Percentiles rank a stretch among this genome's conserved stretches.
Evolutionary conservation across 2,329 filamentous ascomycete genomes (phyloP).

Genomic region (Ophiostoma montium): DNA sequence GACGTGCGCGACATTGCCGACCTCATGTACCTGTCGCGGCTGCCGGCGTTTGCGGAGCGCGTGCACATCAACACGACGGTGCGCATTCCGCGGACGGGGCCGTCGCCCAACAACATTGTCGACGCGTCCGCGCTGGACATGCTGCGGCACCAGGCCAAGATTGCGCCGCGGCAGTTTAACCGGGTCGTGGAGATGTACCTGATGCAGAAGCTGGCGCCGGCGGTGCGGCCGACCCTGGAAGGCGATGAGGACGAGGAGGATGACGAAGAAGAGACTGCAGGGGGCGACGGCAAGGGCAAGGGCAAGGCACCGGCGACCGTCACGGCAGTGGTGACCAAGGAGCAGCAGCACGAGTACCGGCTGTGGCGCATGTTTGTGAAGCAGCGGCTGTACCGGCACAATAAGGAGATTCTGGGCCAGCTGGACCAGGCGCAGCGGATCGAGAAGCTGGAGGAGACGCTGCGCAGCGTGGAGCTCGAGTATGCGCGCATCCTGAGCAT

Average conservation of each 20-base stretch:
- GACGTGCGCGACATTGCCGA: conserved; percentile 66
- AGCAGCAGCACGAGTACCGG: conserved; percentile 47
- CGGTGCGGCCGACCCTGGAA: conserved; percentile 39
- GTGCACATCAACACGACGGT: conserved; percentile 41
- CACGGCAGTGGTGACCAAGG: conserved; percentile 28
- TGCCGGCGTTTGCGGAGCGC: conserved; percentile 38
- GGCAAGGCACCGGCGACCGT: conserved; percentile 8
- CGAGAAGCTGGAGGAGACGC: conserved; percentile 56
- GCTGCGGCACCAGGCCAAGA: conserved; percentile 51
- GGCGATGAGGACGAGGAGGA: conserved; percentile 19
- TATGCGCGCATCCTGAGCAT: conserved; percentile 51
- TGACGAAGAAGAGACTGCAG: not conserved
- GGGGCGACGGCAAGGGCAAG: conserved; percentile 16
- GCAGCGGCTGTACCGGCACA: conserved; percentile 61
- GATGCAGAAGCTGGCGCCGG: conserved; percentile 42
- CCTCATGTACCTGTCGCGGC: conserved; percentile 44
- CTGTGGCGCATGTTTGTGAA: conserved; percentile 68
- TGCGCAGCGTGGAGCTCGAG: conserved; percentile 55
- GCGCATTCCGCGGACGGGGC: conserved; percentile 32
- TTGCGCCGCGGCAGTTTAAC: conserved; percentile 61
- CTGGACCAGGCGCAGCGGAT: conserved; percentile 54
- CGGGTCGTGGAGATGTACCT: conserved; percentile 64
- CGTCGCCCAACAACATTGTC: conserved; percentile 39
- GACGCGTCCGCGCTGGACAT: conserved; percentile 39
- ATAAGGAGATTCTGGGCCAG: conserved; percentile 55